Conservation (phyloP, 495 filamentous ascomycete genomes). For the Corynascus novoguineensis region DNA sequence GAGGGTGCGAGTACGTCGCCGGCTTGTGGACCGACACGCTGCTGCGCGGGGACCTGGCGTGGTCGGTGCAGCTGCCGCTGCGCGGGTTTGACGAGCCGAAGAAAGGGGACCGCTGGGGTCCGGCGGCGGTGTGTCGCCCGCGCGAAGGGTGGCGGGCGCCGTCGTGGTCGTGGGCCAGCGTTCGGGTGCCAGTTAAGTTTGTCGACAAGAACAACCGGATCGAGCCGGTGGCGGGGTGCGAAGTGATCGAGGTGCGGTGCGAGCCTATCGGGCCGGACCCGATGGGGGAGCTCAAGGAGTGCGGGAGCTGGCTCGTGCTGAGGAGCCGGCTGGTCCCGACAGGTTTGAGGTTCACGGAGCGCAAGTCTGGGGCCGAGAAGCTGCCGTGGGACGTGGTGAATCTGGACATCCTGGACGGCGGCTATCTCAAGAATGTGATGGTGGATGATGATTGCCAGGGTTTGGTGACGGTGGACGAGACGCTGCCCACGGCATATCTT, state of each 20-base stretch:
- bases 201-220: not conserved
- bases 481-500: not conserved
- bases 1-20: constrained; percentile 3
- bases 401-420: constrained; percentile 3
- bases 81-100: not conserved
- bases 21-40: constrained; percentile 14
- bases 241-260: constrained; percentile 9
- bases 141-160: constrained; percentile 19
- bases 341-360: not conserved
- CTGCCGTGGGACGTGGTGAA: constrained; percentile 7
- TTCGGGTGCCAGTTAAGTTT: constrained; percentile 11
- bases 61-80: constrained; percentile 4
- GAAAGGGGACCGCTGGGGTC: not conserved
- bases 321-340: constrained; percentile 8
- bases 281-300: constrained; percentile 15
- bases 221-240: not conserved
- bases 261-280: constrained; percentile 5
- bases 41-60: constrained; percentile 10
- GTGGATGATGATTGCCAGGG: constrained; percentile 13
- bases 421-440: constrained; percentile 14
- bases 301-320: constrained; percentile 1
- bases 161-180: constrained; percentile 24
- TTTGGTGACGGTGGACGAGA: not conserved
- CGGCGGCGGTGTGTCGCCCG: not conserved
- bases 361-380: not conserved